Evolutionary conservation across 768 basidiomycete species (phyloP).

Genomic region (Serendipita sp.): DNA sequence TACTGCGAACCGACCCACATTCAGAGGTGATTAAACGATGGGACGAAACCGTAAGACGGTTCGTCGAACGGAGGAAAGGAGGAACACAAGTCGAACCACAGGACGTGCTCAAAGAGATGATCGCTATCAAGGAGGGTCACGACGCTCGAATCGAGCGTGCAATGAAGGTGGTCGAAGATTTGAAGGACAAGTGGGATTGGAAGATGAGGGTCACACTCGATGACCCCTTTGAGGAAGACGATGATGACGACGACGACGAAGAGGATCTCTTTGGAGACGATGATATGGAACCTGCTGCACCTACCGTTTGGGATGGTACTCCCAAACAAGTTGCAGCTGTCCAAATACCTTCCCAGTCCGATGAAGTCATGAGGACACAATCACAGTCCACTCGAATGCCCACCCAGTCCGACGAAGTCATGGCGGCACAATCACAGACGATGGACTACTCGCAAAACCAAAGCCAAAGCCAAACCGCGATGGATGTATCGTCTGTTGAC

Average conservation of each 20-base stretch:
- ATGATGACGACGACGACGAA: background rate
- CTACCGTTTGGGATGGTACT: background rate
- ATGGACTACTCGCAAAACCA: background rate
- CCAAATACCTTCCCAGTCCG: background rate
- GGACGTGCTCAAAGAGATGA: slow-evolving; percentile 10
- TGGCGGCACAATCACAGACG: background rate
- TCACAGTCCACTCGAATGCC: background rate
- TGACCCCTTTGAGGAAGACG: slow-evolving; percentile 33
- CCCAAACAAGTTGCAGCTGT: background rate
- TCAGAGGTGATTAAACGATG: slow-evolving; percentile 57
- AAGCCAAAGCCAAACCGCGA: background rate
- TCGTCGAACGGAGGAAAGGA: slow-evolving; percentile 28
- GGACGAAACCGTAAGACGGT: slow-evolving; percentile 54
- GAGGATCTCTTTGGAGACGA: background rate
- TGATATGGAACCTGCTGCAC: background rate
- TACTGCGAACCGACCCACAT: slow-evolving; percentile 67
- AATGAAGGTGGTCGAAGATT: slow-evolving; percentile 58
- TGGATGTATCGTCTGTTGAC: too few species aligned
- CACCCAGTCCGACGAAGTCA: background rate
- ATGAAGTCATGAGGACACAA: background rate
- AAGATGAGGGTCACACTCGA: slow-evolving; percentile 64
- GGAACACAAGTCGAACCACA: background rate
- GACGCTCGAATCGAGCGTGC: slow-evolving; percentile 64
- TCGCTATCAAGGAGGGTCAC: slow-evolving; percentile 41
- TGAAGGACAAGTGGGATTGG: slow-evolving; percentile 70